These are phyloP conservation scores for Cyclospora cayetanensis DNA, from an alignment of 169 alveolate genomes.

Conservation along the genomic window DNA sequence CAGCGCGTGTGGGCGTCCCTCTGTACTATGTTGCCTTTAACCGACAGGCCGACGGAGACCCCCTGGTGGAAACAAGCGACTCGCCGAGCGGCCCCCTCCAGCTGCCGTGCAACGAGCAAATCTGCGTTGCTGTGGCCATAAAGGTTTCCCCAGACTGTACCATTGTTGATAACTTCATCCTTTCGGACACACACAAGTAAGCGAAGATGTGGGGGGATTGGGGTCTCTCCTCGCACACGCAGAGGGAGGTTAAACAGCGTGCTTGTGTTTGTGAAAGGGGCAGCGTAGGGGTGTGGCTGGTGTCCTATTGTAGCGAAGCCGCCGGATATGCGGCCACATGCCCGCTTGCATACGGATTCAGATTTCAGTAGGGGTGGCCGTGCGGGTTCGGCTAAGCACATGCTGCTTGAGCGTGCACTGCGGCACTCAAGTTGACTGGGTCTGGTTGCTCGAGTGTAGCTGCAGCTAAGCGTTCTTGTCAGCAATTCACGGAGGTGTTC, in stretches of 20 bases:
- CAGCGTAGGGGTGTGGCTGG: neutral
- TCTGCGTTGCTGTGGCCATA: neutral
- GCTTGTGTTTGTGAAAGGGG: too few relatives aligned
- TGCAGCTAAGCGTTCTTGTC: neutral
- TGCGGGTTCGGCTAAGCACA: neutral
- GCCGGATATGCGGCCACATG: neutral
- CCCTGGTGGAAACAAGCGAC: neutral
- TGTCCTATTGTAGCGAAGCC: neutral
- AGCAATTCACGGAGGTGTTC: too few relatives aligned
- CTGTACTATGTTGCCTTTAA: neutral
- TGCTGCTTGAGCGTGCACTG: neutral
- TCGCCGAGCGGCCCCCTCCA: too few relatives aligned
- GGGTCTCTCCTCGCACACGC: too few relatives aligned
- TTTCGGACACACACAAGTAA: neutral
- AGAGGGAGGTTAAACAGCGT: too few relatives aligned
- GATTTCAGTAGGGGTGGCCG: neutral
- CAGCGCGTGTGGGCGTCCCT: neutral
- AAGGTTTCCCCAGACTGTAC: neutral
- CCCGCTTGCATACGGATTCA: neutral
- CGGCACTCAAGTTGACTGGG: too few relatives aligned
- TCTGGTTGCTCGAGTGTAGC: neutral
- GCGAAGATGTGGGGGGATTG: too few relatives aligned
- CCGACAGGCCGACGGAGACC: neutral
- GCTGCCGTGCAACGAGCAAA: neutral
- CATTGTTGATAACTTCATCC: slow-evolving; percentile 3